These are phyloP conservation scores for Blepharisma japonicum DNA, from an alignment of 73 alveolate species.

Conservation along the genomic window DNA sequence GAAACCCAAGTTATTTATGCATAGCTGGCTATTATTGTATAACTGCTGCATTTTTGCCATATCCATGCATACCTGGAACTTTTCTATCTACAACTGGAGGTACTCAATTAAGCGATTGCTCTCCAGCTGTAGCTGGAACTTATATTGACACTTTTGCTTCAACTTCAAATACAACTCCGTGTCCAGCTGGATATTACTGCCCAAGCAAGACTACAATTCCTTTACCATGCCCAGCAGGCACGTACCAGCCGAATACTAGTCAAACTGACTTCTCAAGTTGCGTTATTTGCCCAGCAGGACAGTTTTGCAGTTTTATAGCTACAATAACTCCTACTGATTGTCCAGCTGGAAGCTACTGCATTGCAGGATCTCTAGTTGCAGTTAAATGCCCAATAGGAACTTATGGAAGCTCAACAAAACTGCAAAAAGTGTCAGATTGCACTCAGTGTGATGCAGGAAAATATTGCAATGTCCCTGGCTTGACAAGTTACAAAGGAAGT, in stretches of 20 bases:
- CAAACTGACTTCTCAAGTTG: slow-evolving; percentile 33
- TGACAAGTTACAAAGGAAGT: slow-evolving; percentile 41
- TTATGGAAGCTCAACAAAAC: slow-evolving; percentile 6
- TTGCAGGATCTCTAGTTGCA: slow-evolving; percentile 32
- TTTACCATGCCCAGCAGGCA: slow-evolving; percentile 28
- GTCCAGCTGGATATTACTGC: slow-evolving; percentile 59
- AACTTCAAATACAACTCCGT: slow-evolving; percentile 34
- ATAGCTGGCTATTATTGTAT: slow-evolving; percentile 68
- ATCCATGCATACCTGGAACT: slow-evolving; percentile 26
- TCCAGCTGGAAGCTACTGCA: slow-evolving; percentile 59
- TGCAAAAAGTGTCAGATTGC: slow-evolving; percentile 31
- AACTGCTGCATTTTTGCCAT: slow-evolving; percentile 37
- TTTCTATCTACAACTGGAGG: not conserved
- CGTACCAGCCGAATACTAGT: slow-evolving; percentile 31
- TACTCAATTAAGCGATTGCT: not conserved
- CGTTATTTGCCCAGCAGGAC: slow-evolving; percentile 46
- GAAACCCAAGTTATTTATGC: slow-evolving; percentile 41
- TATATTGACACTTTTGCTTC: slow-evolving; percentile 27
- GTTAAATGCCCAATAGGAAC: slow-evolving; percentile 49
- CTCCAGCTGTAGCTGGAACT: not conserved
- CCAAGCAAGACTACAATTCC: slow-evolving; percentile 2
- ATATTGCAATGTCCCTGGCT: slow-evolving; percentile 61
- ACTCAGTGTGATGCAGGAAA: slow-evolving; percentile 40
- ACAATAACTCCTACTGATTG: slow-evolving; percentile 44
- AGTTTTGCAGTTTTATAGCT: slow-evolving; percentile 46